A percentile compares a stretch with the other conserved stretches of the same genome.
phyloP scores from a whole-genome alignment of 805 yeast species.

The Zygoascus flipseniorum region DNA sequence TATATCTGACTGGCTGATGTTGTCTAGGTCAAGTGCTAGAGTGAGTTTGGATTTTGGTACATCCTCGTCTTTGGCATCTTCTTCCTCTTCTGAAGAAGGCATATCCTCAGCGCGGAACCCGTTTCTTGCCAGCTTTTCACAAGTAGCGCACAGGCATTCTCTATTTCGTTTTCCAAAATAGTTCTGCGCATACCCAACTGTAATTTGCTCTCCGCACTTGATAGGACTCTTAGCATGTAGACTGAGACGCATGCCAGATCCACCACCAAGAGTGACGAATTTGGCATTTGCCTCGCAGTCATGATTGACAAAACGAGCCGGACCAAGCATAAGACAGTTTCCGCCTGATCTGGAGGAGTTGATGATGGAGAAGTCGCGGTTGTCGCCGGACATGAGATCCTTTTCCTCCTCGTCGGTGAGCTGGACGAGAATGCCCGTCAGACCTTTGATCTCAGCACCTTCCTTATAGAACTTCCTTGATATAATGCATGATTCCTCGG shows the following conservation, averaged over 20 bases:
- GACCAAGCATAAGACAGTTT: conserved; percentile 39
- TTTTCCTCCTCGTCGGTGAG: conserved; percentile 30
- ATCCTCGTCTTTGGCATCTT: not conserved
- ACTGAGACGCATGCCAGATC: conserved; percentile 23
- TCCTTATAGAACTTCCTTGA: conserved; percentile 26
- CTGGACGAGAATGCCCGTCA: conserved; percentile 33
- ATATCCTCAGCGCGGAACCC: conserved; percentile 16
- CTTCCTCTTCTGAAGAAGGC: not conserved
- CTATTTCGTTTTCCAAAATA: conserved; percentile 37
- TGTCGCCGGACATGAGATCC: conserved; percentile 22
- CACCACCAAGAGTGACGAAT: conserved; percentile 23
- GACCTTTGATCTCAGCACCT: conserved; percentile 29
- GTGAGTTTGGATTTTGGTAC: not conserved
- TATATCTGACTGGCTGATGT: not conserved
- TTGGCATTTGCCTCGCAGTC: conserved; percentile 38
- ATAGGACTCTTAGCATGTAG: conserved; percentile 31
- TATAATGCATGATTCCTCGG: conserved; percentile 33
- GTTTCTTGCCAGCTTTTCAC: conserved; percentile 30
- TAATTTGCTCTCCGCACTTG: conserved; percentile 38
- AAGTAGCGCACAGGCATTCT: conserved; percentile 39
- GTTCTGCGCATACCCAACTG: conserved; percentile 35
- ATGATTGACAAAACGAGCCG: conserved; percentile 41
- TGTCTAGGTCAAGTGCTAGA: not conserved
- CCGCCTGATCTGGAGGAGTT: conserved; percentile 29
- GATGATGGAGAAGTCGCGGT: conserved; percentile 36